A percentile compares a stretch with the other conserved stretches of the same genome.
phyloP scores from a whole-genome alignment of 2,329 filamentous ascomycete species.

The Coniochaeta prunicola region DNA sequence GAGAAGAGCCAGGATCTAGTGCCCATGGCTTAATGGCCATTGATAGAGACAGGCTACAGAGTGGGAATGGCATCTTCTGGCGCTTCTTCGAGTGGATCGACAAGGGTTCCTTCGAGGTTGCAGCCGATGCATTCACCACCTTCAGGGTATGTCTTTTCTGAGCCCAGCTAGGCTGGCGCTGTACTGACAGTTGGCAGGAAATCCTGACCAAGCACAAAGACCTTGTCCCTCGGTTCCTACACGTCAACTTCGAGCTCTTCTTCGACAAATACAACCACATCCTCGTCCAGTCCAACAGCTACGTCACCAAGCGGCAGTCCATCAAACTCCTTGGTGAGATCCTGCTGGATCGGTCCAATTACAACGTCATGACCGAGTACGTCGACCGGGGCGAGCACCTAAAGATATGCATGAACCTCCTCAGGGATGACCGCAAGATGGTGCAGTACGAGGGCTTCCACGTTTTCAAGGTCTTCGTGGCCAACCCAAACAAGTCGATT shows the following conservation, averaged over 20 bases:
- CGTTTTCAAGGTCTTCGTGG: conserved; percentile 99
- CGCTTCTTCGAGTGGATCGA: conserved; percentile 97
- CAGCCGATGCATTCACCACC: conserved; percentile 94
- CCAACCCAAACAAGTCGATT: conserved; percentile 96
- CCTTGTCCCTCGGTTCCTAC: conserved; percentile 79
- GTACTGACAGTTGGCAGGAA: conserved; percentile 48
- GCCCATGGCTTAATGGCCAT: conserved; percentile 72
- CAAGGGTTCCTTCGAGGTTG: conserved; percentile 91
- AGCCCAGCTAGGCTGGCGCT: too few relatives aligned
- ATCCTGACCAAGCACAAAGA: conserved; percentile 91
- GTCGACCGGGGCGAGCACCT: conserved; percentile 92
- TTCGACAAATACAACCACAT: conserved; percentile 85
- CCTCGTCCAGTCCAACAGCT: conserved; percentile 85
- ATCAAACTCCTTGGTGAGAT: conserved; percentile 97
- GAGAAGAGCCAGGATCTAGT: conserved; percentile 60
- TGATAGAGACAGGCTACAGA: conserved; percentile 67
- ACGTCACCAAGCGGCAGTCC: conserved; percentile 95
- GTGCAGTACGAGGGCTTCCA: conserved; percentile 99
- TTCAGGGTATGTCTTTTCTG: conserved; percentile 61
- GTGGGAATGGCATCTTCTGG: conserved; percentile 87
- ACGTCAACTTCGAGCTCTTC: conserved; percentile 87
- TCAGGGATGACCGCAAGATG: conserved; percentile 95
- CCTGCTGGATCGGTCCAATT: conserved; percentile 88
- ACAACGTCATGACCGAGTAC: conserved; percentile 96
- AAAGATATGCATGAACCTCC: conserved; percentile 96